Evolutionary conservation across 768 basidiomycete species (phyloP).

Genomic region (Pulveroboletus frians): DNA sequence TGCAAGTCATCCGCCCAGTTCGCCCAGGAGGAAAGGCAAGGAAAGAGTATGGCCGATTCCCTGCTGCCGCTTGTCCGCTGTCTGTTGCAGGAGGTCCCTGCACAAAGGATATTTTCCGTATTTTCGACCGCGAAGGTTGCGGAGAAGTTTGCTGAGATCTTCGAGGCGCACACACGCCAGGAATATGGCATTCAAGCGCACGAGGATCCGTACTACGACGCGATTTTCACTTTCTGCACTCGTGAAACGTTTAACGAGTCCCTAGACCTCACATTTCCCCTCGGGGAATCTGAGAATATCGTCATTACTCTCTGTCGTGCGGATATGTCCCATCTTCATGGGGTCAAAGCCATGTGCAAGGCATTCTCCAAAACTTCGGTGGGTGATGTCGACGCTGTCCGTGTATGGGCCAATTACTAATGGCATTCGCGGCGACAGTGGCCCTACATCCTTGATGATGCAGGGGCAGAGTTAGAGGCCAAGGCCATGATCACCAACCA

Average conservation of each 20-base stretch:
- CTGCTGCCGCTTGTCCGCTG: constrained; percentile 9
- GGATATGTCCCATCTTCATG: constrained; percentile 22
- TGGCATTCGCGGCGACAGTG: constrained; percentile 29
- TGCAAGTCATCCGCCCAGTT: constrained; percentile 14
- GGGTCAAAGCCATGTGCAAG: constrained; percentile 44
- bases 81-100: constrained; percentile 9
- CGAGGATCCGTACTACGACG: constrained; percentile 53
- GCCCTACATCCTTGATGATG: constrained; percentile 48
- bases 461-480: constrained; percentile 49
- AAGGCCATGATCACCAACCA: constrained; percentile 38
- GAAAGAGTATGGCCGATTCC: constrained; percentile 2
- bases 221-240: constrained; percentile 55
- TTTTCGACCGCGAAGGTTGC: constrained; percentile 54
- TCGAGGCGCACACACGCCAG: constrained; percentile 32
- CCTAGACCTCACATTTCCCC: neutral
- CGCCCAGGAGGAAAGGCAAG: constrained; percentile 7
- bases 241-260: constrained; percentile 30
- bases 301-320: constrained; percentile 33
- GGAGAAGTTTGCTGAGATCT: constrained; percentile 41
- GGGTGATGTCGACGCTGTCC: constrained; percentile 17
- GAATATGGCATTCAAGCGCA: constrained; percentile 18
- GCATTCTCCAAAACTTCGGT: constrained; percentile 61
- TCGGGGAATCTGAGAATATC: constrained; percentile 6
- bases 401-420: neutral
- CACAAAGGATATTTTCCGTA: constrained; percentile 47